phyloP scores from a whole-genome alignment of 2,329 filamentous ascomycete species.

The Exophiala mesophila region DNA sequence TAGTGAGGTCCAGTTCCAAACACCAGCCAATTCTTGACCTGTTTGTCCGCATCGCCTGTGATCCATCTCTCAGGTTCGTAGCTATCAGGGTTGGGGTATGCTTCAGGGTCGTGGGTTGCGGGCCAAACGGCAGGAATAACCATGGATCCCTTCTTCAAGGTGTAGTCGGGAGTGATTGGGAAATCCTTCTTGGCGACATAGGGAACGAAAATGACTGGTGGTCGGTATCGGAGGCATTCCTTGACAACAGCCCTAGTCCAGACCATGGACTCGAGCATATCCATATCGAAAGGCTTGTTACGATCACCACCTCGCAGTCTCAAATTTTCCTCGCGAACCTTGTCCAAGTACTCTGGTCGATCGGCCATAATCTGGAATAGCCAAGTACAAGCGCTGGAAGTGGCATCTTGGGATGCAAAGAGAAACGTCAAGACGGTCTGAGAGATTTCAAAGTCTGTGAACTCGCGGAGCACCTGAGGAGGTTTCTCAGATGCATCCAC shows the following conservation, averaged over 20 bases:
- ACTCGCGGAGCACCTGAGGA: constrained; percentile 72
- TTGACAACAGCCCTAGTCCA: constrained; percentile 91
- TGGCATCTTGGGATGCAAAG: constrained; percentile 96
- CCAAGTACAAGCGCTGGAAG: constrained; percentile 89
- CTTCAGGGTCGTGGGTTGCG: constrained; percentile 84
- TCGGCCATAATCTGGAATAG: constrained; percentile 92
- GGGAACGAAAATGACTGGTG: constrained; percentile 94
- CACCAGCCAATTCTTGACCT: constrained; percentile 94
- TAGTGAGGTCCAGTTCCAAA: constrained; percentile 96
- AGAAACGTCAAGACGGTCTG: constrained; percentile 95
- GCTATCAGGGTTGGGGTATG: constrained; percentile 81
- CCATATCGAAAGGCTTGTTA: constrained; percentile 67
- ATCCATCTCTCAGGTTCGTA: constrained; percentile 93
- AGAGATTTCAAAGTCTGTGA: constrained; percentile 84
- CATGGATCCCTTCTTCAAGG: constrained; percentile 93
- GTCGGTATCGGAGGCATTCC: constrained; percentile 87
- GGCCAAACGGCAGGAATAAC: constrained; percentile 87
- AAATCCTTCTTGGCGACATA: constrained; percentile 94
- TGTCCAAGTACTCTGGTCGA: constrained; percentile 84
- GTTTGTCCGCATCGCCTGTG: constrained; percentile 78
- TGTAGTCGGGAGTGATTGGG: constrained; percentile 81
- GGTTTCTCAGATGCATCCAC: constrained; percentile 74
- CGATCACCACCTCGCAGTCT: constrained; percentile 69
- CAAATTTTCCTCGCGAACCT: constrained; percentile 86
- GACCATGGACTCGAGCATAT: constrained; percentile 79